phyloP scores from a whole-genome alignment of 75 land plant genomes.

The Cupressus sempervirens region DNA sequence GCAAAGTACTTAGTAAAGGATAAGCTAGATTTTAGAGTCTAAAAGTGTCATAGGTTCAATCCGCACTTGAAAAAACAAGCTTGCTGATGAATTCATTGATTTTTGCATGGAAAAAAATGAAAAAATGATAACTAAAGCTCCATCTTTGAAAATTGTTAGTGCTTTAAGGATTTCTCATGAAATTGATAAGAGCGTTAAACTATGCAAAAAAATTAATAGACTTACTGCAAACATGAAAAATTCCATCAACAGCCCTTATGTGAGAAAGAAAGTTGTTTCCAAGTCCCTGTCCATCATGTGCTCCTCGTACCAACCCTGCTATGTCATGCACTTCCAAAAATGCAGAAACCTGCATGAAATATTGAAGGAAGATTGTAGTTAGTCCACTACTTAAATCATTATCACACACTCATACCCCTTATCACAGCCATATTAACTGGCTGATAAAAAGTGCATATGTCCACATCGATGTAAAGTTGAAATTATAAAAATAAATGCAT shows the following conservation, averaged over 20 bases:
- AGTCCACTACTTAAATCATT: neutral
- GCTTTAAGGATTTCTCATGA: neutral
- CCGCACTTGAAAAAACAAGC: neutral
- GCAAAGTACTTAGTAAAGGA: neutral
- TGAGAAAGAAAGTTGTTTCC: conserved; percentile 97
- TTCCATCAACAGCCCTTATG: conserved; percentile 98
- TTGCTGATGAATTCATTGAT: neutral
- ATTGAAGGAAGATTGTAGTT: neutral
- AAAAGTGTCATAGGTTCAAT: neutral
- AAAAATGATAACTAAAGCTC: neutral
- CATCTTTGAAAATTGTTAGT: neutral
- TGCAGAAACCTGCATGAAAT: conserved; percentile 74
- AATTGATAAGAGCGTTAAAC: neutral
- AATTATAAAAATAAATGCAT: neutral
- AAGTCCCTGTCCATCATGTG: conserved; percentile 92
- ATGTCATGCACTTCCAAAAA: conserved; percentile 97
- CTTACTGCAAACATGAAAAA: conserved; percentile 98
- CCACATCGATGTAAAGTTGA: neutral
- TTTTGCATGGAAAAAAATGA: neutral
- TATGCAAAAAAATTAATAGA: neutral
- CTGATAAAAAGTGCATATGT: neutral
- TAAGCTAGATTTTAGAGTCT: neutral
- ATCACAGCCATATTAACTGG: neutral
- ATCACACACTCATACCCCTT: neutral
- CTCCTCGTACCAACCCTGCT: conserved; percentile 97